These are phyloP conservation scores for Podila horticola DNA, from an alignment of 192 early-diverging fungal species.

Conservation along the genomic window DNA sequence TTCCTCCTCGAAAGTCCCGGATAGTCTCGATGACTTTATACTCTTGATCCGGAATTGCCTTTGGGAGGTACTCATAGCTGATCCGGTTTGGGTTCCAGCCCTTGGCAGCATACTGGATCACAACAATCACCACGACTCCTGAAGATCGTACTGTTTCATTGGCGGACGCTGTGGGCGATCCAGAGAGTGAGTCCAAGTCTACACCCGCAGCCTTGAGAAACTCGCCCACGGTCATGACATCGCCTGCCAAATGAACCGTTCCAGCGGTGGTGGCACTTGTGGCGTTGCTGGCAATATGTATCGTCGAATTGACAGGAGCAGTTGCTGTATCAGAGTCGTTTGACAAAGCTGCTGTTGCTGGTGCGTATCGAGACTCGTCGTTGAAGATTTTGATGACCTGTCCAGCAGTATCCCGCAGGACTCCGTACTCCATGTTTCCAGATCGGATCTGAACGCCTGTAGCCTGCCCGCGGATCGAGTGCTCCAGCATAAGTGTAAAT, in stretches of 20 bases:
- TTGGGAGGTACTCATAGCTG: constrained; percentile 53
- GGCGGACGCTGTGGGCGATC: constrained; percentile 9
- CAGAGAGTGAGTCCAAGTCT: constrained; percentile 31
- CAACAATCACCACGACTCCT: constrained; percentile 53
- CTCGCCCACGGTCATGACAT: constrained; percentile 50
- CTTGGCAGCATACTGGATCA: constrained; percentile 53
- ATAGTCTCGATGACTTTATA: constrained; percentile 54
- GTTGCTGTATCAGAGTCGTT: neutral
- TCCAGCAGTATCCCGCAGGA: constrained; percentile 36
- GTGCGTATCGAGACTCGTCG: constrained; percentile 27
- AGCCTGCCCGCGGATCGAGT: constrained; percentile 51
- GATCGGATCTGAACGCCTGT: constrained; percentile 53
- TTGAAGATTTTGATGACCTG: constrained; percentile 28
- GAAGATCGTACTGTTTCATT: constrained; percentile 46
- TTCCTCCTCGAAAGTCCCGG: constrained; percentile 29
- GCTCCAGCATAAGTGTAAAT: constrained; percentile 56
- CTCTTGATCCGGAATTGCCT: constrained; percentile 51
- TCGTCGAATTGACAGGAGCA: too few species aligned
- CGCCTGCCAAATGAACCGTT: constrained; percentile 30
- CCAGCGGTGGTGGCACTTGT: neutral
- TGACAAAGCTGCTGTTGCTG: neutral
- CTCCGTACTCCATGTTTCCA: constrained; percentile 42
- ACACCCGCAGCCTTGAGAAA: constrained; percentile 46
- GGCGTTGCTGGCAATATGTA: neutral
- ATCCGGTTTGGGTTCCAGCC: constrained; percentile 45